Evolutionary conservation across 2,329 filamentous ascomycete species (phyloP), one percentile per base, ranked within the genome.

Genomic region (Lithohypha guttulata): DNA sequence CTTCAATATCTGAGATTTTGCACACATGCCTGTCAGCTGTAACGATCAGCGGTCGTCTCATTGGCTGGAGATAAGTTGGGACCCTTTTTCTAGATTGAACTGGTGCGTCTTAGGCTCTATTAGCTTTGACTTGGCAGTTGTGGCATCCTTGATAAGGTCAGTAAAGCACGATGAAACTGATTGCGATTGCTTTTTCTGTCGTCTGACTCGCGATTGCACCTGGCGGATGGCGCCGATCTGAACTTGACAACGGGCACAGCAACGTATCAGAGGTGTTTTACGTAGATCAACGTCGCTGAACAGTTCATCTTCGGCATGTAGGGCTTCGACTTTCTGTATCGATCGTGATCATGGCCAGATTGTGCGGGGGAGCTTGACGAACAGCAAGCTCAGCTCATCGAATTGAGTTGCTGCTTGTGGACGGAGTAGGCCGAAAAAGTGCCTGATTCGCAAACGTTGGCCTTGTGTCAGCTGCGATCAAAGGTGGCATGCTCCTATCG

Each of bases 61-160:
- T 37, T 37, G 34, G 34, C 10, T 14, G 13, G 23, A 37, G 34
- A 37, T 37, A 37, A 35, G 33, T 35, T 35, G 11, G 18, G 8
- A 3, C 17, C 34, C 13, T 29, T 25, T 8, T 19, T n/a, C 7
- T 36, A 4, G n/a, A 15, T 13, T 11, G 7, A 9, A 17, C 20
- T 17, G n/a, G n/a, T n/a, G n/a, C n/a, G n/a, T n/a, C n/a, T 11
- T 17, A 23, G 31, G 14, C 15, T 15, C 11, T 34, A 11, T 34
- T 23, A 26, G 34, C 34, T 30, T 18, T 13, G n/a, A 6, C 34
- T 37, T 37, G 34, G 34, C 34, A 28, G 23, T 10, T 10, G 9
- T n/a, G 14, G 18, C n/a, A 19, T 26, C 26, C 20, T 23, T 29
- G 34, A 37, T 37, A 37, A 37, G 23, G 18, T 28, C 8, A 17